phyloP scores from a whole-genome alignment of 2,329 filamentous ascomycete species.

The Colletotrichum lentis region DNA sequence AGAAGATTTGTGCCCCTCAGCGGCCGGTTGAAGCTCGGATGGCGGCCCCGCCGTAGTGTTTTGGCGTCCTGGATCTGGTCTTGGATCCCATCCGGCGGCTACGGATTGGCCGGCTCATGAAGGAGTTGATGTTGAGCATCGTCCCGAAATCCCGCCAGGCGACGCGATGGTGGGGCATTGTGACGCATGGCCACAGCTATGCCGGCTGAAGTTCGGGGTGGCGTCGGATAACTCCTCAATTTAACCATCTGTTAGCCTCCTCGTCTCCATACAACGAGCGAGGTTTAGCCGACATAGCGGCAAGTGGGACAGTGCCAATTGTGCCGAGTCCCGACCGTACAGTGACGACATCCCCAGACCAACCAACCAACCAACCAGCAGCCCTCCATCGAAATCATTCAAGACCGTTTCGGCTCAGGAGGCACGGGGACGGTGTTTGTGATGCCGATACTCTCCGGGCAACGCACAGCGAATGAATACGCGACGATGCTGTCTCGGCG shows the following conservation, averaged over 20 bases:
- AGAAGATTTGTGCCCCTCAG: constrained; percentile 24
- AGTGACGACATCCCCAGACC: neutral
- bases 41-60: neutral
- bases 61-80: constrained; percentile 6
- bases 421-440: neutral
- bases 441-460: constrained; percentile 2
- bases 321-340: neutral
- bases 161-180: neutral
- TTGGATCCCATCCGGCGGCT: constrained; percentile 9
- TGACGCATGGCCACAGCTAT: neutral
- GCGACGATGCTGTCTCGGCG: neutral
- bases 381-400: neutral
- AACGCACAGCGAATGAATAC: neutral
- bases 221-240: neutral
- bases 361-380: neutral
- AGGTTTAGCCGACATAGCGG: neutral
- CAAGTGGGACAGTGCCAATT: neutral
- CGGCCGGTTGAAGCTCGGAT: constrained; percentile 23
- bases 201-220: constrained; percentile 23
- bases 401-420: neutral
- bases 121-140: constrained; percentile 24
- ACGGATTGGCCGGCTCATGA: constrained; percentile 22
- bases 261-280: neutral
- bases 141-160: constrained; percentile 36
- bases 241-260: neutral